These are phyloP conservation scores for Talaromyces borbonicus DNA, from an alignment of 495 filamentous ascomycete genomes.

Conservation along the genomic window DNA sequence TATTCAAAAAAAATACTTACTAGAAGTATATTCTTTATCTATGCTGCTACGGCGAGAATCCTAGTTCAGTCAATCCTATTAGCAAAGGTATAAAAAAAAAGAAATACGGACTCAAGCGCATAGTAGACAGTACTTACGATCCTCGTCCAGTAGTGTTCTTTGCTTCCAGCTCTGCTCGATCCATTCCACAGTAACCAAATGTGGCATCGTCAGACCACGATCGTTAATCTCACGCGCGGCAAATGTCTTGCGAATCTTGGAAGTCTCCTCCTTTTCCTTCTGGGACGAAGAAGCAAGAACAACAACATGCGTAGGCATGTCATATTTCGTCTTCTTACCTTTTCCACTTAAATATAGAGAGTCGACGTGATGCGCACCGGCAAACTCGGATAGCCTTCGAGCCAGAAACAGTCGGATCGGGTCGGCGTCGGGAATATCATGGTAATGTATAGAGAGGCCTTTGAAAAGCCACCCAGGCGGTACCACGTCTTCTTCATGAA, in stretches of 20 bases:
- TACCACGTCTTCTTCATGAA: conserved; percentile 7
- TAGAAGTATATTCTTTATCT: background rate
- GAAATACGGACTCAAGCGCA: background rate
- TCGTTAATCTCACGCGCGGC: conserved; percentile 9
- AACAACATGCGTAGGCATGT: conserved; percentile 56
- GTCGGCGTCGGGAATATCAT: conserved; percentile 10
- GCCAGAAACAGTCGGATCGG: conserved; percentile 16
- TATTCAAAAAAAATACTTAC: background rate
- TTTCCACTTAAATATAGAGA: conserved; percentile 28
- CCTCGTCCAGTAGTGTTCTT: conserved; percentile 75
- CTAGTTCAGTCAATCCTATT: background rate
- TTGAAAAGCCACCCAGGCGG: conserved; percentile 59
- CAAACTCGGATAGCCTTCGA: conserved; percentile 50
- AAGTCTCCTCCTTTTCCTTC: conserved; percentile 10
- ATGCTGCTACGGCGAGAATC: background rate
- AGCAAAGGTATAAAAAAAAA: background rate
- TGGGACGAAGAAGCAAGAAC: conserved; percentile 26
- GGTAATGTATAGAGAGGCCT: conserved; percentile 47
- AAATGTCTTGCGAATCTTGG: conserved; percentile 19
- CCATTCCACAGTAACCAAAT: conserved; percentile 66
- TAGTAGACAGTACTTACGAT: conserved; percentile 23
- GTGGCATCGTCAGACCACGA: conserved; percentile 43
- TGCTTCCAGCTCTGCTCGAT: conserved; percentile 71
- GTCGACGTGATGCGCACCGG: conserved; percentile 43
- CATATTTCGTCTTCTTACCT: background rate